Conservation (phyloP, 2,329 filamentous ascomycete species). For the Alternaria viburni region DNA sequence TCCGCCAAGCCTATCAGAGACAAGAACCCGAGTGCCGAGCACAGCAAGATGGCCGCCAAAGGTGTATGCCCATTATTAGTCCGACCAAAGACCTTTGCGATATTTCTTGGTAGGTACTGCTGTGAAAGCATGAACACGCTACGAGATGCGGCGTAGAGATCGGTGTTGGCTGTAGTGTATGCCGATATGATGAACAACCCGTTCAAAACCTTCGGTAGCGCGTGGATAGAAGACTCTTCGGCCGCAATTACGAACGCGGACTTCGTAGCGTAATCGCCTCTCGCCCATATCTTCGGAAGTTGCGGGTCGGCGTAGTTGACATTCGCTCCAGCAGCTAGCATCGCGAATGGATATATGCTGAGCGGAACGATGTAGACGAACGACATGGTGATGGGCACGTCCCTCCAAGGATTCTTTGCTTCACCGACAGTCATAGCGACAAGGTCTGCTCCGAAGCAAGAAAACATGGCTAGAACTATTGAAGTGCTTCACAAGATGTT, state of each 20-base stretch:
- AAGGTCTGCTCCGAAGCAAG: constrained; percentile 40
- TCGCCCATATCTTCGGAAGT: constrained; percentile 28
- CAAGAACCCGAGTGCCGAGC: constrained; percentile 34
- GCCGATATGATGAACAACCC: constrained; percentile 42
- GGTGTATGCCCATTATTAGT: constrained; percentile 42
- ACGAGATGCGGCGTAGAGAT: constrained; percentile 38
- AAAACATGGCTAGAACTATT: constrained; percentile 39
- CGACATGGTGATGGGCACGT: constrained; percentile 38
- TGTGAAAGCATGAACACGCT: constrained; percentile 39
- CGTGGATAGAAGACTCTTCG: constrained; percentile 26
- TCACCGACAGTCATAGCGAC: constrained; percentile 42
- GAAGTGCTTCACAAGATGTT: constrained; percentile 27
- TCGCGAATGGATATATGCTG: constrained; percentile 31
- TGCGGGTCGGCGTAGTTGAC: constrained; percentile 37
- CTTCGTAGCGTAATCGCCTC: constrained; percentile 1
- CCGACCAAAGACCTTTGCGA: constrained; percentile 30
- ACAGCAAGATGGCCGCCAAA: constrained; percentile 35
- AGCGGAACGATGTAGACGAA: constrained; percentile 42
- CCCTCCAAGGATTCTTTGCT: constrained; percentile 35
- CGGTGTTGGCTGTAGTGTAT: constrained; percentile 41
- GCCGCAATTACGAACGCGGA: constrained; percentile 40
- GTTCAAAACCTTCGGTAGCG: constrained; percentile 31
- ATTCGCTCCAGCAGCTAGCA: constrained; percentile 37
- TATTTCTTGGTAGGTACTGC: constrained; percentile 21
- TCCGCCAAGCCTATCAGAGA: constrained; percentile 34